phyloP scores from a whole-genome alignment of 2,329 filamentous ascomycete species.

The Fusarium metavorans region DNA sequence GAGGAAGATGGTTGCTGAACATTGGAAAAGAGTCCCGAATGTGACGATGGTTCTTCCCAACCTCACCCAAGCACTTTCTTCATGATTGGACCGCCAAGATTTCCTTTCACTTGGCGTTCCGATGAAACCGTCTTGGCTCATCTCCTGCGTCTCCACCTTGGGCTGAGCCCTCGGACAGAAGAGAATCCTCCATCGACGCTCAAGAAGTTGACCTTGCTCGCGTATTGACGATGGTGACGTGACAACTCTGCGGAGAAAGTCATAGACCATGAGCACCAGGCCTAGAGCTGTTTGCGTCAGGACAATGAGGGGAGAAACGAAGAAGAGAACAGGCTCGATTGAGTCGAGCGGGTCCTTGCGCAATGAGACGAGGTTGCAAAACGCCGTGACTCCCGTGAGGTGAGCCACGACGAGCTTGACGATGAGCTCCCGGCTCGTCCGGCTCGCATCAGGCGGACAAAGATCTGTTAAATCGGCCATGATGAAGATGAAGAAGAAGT shows the following conservation, averaged over 20 bases:
- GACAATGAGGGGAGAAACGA: conserved; percentile 11
- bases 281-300: conserved; percentile 1
- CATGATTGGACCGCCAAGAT: not conserved
- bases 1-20: conserved; percentile 10
- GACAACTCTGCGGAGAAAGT: not conserved
- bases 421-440: conserved; percentile 8
- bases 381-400: conserved; percentile 9
- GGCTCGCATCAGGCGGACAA: not conserved
- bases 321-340: conserved; percentile 20
- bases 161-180: not conserved
- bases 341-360: conserved; percentile 21
- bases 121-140: not conserved
- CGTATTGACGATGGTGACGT: not conserved
- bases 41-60: not conserved
- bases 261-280: not conserved
- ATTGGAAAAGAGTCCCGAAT: conserved; percentile 16
- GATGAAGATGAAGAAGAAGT: not conserved
- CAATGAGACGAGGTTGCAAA: conserved; percentile 16
- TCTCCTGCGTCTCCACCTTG: not conserved
- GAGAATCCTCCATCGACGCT: not conserved
- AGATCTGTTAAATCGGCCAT: not conserved
- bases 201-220: not conserved
- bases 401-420: conserved; percentile 25
- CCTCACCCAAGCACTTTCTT: not conserved
- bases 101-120: not conserved